These are phyloP conservation scores for Astrephomene gubernaculifera DNA, from an alignment of 139 green algal species.

Conservation along the genomic window DNA sequence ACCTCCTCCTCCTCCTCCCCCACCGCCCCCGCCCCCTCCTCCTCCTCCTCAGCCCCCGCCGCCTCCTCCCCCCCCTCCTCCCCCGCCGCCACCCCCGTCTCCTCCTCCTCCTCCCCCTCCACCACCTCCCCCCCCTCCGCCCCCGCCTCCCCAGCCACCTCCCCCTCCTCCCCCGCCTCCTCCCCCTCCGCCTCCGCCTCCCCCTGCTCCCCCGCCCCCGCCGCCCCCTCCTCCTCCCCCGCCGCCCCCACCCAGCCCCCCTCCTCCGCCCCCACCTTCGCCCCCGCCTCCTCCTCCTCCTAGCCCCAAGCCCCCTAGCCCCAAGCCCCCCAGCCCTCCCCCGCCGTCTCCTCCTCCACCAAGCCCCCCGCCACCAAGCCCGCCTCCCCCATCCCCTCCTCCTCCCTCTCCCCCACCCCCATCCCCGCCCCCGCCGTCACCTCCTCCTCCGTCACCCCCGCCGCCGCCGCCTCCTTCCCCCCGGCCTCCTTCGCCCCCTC, in stretches of 20 bases:
- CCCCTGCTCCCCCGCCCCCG: not conserved
- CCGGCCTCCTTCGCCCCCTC: not conserved
- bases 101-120: not conserved
- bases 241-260: not conserved
- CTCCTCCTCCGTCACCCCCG: not conserved
- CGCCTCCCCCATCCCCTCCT: not conserved
- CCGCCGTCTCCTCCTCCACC: not conserved
- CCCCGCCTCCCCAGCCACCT: not conserved
- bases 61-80: not conserved
- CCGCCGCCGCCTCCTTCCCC: not conserved
- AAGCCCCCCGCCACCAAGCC: not conserved
- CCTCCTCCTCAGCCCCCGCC: not conserved
- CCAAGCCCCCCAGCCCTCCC: not conserved
- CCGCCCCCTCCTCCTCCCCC: not conserved
- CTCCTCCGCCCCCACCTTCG: not conserved
- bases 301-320: not conserved
- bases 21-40: not conserved
- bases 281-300: not conserved
- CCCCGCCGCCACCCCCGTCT: not conserved
- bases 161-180: not conserved
- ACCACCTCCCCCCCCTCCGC: not conserved
- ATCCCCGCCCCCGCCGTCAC: not conserved
- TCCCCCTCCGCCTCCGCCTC: not conserved
- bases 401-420: not conserved
- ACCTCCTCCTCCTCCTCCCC: not conserved